Conservation (phyloP, 2,329 filamentous ascomycete genomes). For the Claviceps humidiphila region DNA sequence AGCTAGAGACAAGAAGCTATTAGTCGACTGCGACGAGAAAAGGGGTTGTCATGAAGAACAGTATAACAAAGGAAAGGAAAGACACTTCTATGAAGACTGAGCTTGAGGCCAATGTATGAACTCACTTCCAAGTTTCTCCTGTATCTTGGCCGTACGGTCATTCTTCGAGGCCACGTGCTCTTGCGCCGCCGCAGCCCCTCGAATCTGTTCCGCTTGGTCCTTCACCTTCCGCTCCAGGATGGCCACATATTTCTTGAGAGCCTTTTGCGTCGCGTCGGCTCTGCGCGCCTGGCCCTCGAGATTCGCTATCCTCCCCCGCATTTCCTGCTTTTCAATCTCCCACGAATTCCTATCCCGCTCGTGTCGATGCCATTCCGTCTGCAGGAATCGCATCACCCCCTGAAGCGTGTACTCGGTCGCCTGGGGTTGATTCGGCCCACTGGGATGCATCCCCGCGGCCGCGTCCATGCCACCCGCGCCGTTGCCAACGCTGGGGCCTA, state of each 20-base stretch:
- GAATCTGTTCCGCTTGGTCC: conserved; percentile 63
- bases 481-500: conserved; percentile 31
- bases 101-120: conserved; percentile 3
- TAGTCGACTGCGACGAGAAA: neutral
- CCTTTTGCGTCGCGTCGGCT: conserved; percentile 77
- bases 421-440: conserved; percentile 37
- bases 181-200: conserved; percentile 26
- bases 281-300: conserved; percentile 83
- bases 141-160: conserved; percentile 38
- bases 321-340: conserved; percentile 98
- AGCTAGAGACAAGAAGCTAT: conserved; percentile 17
- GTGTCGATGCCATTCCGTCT: conserved; percentile 98
- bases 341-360: conserved; percentile 95
- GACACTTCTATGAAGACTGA: too few relatives aligned
- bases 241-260: conserved; percentile 76
- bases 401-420: conserved; percentile 51
- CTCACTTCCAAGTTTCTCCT: conserved; percentile 43
- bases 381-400: conserved; percentile 96
- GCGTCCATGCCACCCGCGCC: conserved; percentile 34
- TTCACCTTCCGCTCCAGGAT: conserved; percentile 83
- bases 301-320: conserved; percentile 93
- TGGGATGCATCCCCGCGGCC: conserved; percentile 32
- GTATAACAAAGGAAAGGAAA: too few relatives aligned
- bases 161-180: conserved; percentile 33
- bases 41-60: neutral